Evolutionary conservation across 768 basidiomycete genomes (phyloP), one percentile per base, ranked within the genome.

Genomic region (Termitomyces sp.): DNA sequence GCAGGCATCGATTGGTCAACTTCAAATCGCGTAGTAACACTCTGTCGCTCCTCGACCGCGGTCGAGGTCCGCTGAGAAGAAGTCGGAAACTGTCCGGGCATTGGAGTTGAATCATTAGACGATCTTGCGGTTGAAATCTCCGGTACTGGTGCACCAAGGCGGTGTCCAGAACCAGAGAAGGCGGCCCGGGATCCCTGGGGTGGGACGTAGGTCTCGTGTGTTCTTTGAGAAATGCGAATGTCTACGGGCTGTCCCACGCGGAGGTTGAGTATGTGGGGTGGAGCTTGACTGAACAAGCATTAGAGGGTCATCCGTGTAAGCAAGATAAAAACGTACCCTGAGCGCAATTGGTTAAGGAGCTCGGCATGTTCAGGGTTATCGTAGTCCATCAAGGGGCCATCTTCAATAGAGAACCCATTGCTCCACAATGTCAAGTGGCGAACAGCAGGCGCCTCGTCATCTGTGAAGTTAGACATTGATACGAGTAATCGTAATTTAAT

Each of bases 361-460:
- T 81, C 79, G 44, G 83, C 77, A 63, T 94, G 86, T 18, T 75
- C 77, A 0, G 92, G 91, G 61, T 95, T 85, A 58, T 91, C 88
- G 69, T 97, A 97, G 23, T 81, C 77, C 82, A 91, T 82, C 56
- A 98, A 75, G 33, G 87, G 86, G 5, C 94, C 93, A 62, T 94
- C 92, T 67, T 97, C 92, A 48, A 98, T 82, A 50, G 87, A 87
- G 73, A 97, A 98, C 0, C 97, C 97, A 60, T 98, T 83, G 43
- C 86, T 81, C 96, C 96, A 98, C 74, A 98, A 91, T 0, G 89
- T 95, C 46, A 98, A 75, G 57, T 83, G 80, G 9, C 96, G 86
- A 50, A 86, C 82, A 0, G 79, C 88, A 3, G 82, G 78, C 53
- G 85, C 82, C 58, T 81, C 80, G 60, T 80, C 65, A 41, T 61